A percentile compares a stretch with the other conserved stretches of the same genome.
These are phyloP conservation scores for Naganishia onofrii DNA, from an alignment of 768 basidiomycete species.

Conservation along the genomic window DNA sequence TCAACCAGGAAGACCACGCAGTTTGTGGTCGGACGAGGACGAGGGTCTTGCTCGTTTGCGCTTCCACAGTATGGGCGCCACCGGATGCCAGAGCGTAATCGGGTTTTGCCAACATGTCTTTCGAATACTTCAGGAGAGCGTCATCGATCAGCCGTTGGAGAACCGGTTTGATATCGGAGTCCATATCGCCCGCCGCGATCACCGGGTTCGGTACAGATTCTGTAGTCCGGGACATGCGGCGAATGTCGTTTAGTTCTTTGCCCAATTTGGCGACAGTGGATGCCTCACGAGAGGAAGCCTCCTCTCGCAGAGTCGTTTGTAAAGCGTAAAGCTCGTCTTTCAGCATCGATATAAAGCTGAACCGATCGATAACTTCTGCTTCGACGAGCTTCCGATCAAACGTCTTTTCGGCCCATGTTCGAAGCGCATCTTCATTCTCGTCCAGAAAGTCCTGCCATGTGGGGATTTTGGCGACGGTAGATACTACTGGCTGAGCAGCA, in stretches of 20 bases:
- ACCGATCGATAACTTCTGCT: constrained; percentile 47
- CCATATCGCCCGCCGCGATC: constrained; percentile 59
- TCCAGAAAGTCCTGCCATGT: constrained; percentile 47
- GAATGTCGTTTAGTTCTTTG: not conserved
- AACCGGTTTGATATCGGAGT: constrained; percentile 60
- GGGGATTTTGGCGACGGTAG: constrained; percentile 15
- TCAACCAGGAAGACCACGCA: constrained; percentile 55
- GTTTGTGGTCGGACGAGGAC: constrained; percentile 56
- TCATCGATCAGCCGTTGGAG: constrained; percentile 73
- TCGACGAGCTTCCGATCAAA: constrained; percentile 38
- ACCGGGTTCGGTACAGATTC: not conserved
- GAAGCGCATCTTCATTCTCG: constrained; percentile 48
- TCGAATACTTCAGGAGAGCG: constrained; percentile 66
- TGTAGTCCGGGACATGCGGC: constrained; percentile 53
- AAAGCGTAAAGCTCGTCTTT: constrained; percentile 48
- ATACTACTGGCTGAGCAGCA: not conserved
- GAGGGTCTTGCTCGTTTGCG: constrained; percentile 75
- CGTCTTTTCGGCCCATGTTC: constrained; percentile 46
- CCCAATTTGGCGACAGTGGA: not conserved
- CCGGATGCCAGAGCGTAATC: constrained; percentile 83
- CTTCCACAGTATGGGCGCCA: constrained; percentile 76
- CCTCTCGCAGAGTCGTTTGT: constrained; percentile 8
- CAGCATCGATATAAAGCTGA: constrained; percentile 50
- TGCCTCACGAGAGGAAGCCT: constrained; percentile 8
- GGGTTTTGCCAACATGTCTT: constrained; percentile 74